Conservation (phyloP, 2,329 filamentous ascomycete species). For the Microsporum canis region DNA sequence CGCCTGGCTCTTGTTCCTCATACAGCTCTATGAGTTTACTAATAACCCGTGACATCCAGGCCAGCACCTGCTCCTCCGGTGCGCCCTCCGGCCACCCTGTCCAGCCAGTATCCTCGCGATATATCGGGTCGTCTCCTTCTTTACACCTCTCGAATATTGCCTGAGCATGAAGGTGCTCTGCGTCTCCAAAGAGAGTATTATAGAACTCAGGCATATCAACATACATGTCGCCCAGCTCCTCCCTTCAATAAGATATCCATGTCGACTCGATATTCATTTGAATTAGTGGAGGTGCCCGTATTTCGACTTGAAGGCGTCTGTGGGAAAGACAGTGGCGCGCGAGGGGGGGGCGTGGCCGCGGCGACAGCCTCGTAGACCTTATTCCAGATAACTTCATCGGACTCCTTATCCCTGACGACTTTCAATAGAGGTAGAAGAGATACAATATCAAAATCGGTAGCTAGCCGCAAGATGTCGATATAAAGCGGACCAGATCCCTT, state of each 20-base stretch:
- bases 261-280: conserved; percentile 20
- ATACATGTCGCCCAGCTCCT: conserved; percentile 20
- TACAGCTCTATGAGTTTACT: conserved; percentile 12
- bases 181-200: conserved; percentile 18
- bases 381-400: background rate
- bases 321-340: conserved; percentile 6
- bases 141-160: conserved; percentile 20
- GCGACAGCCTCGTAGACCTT: conserved; percentile 13
- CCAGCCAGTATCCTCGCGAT: conserved; percentile 19
- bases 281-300: conserved; percentile 22
- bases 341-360: conserved; percentile 18
- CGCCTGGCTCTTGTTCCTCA: conserved; percentile 8
- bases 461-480: background rate
- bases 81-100: conserved; percentile 20
- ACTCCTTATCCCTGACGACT: background rate
- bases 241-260: conserved; percentile 20
- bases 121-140: conserved; percentile 18
- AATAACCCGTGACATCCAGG: conserved; percentile 16
- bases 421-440: background rate
- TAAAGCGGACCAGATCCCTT: background rate
- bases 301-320: conserved; percentile 21
- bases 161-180: conserved; percentile 13
- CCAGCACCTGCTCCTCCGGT: conserved; percentile 20
- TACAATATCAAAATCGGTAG: background rate
- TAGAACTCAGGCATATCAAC: conserved; percentile 20